Evolutionary conservation across 2,329 filamentous ascomycete species (phyloP).

Genomic region (Hymenoscyphus occultus): DNA sequence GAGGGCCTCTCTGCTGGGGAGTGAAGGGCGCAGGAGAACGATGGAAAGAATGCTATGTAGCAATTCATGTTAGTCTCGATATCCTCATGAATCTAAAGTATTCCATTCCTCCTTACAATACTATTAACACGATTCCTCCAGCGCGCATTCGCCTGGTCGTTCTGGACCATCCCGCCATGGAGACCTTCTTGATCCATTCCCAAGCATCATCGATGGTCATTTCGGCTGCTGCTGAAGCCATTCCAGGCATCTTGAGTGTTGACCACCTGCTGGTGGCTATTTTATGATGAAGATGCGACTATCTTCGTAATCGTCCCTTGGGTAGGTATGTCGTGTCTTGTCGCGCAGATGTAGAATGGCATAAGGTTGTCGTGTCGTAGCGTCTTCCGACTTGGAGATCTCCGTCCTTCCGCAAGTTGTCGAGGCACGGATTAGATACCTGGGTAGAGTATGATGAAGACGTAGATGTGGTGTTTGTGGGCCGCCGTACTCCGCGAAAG

Average conservation of each 20-base stretch:
- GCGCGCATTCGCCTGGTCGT: constrained; percentile 33
- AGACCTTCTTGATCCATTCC: constrained; percentile 25
- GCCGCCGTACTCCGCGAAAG: not conserved
- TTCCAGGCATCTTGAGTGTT: not conserved
- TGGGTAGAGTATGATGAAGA: no score
- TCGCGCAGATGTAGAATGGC: no score
- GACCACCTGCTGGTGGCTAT: not conserved
- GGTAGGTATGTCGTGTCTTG: no score
- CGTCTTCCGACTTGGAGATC: no score
- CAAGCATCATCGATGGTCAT: constrained; percentile 35
- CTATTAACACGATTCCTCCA: constrained; percentile 27
- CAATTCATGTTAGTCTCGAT: no score
- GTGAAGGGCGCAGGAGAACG: constrained; percentile 26
- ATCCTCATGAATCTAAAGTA: no score
- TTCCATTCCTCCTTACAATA: constrained; percentile 24
- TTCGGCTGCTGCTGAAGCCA: constrained; percentile 24
- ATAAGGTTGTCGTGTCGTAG: no score
- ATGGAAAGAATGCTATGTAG: constrained; percentile 26
- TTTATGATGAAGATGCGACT: not conserved
- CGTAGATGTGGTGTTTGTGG: not conserved
- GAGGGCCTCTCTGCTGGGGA: constrained; percentile 23
- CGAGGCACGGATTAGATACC: no score
- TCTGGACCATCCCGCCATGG: constrained; percentile 30
- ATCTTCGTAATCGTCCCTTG: no score
- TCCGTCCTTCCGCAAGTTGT: no score